Conservation (phyloP, 139 green algal genomes). For the Desmodesmus armatus region DNA sequence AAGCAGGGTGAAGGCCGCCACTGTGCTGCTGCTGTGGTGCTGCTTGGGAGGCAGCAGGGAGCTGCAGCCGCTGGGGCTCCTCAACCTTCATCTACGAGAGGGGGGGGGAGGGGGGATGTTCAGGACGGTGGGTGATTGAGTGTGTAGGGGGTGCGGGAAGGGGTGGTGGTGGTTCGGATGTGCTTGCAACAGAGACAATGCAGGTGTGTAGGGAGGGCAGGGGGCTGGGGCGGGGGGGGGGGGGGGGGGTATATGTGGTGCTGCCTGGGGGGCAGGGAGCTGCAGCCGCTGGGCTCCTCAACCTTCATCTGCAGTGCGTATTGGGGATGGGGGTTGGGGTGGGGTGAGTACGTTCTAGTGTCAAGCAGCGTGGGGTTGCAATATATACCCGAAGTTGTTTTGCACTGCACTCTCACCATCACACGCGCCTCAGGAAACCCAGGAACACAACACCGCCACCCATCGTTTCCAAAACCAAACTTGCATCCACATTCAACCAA, state of each 20-base stretch:
- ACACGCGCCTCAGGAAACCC: neutral
- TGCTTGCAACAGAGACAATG: too few relatives aligned
- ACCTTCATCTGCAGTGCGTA: conserved; percentile 22
- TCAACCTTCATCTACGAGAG: too few relatives aligned
- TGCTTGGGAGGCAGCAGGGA: neutral
- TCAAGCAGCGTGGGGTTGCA: too few relatives aligned
- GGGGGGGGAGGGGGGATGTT: neutral
- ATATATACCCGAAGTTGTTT: too few relatives aligned
- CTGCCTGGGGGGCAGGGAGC: neutral
- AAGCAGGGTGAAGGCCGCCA: neutral
- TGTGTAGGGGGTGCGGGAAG: too few relatives aligned
- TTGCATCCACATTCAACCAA: neutral
- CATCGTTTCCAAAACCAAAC: neutral
- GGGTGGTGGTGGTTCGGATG: too few relatives aligned
- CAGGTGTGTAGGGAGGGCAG: too few relatives aligned
- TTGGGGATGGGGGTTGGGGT: neutral
- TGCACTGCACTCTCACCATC: too few relatives aligned
- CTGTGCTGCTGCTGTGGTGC: neutral
- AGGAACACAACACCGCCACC: neutral
- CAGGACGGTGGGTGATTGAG: too few relatives aligned
- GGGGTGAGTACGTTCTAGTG: too few relatives aligned
- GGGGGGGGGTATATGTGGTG: neutral
- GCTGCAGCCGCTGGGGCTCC: conserved; percentile 1
- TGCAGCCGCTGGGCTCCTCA: conserved; percentile 17
- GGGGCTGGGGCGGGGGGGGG: too few relatives aligned